Evolutionary conservation across 805 yeast species (phyloP), one percentile per base, ranked within the genome.

Genomic region (Cyberlindnera sargentensis): DNA sequence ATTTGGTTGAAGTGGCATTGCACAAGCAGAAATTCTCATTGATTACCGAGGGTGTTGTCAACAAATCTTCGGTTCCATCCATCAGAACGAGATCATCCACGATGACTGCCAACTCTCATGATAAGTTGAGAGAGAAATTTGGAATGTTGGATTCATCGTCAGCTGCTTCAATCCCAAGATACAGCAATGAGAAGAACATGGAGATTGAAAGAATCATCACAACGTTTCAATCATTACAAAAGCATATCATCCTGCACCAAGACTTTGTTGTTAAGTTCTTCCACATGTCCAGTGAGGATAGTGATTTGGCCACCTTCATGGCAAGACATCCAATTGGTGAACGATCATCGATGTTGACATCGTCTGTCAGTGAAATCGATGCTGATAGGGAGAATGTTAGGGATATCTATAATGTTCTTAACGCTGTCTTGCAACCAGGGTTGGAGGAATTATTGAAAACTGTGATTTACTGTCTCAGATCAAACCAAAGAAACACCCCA

Each of bases 331-430:
- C 75, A 1, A 57, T 63, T 34, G 51, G 52, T 4, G 55, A 55
- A 23, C 62, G 78, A 41, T 47, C 56, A 10, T 44, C 44, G 3
- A 41, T 62, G 6, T 52, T 73, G 41, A 63, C 64, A 20, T 56
- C 58, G 4, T 41, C 47, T 7, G 62, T 59, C 47, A 65, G 56
- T 51, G 71, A 56, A 9, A 62, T 71, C 50, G 74, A 70, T 42
- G 64, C 73, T 11, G 75, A 74, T 47, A 63, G 76, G 48, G 61
- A 63, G 10, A 70, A 70, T 45, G 74, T 83, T 4, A 69, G 66
- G 40, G 76, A 70, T 8, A 57, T 78, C 36, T 62, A 69, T 10
- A 61, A 67, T 23, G 62, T 70, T 30, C 68, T 82, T 60, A 67
- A 68, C 9, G 57, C 61, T 6, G 62, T 80, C 1, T 79, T 81